Evolutionary conservation across 345 rosid genomes (phyloP), one percentile per base, ranked within the genome.

Genomic region (Rhizophora mangle): DNA sequence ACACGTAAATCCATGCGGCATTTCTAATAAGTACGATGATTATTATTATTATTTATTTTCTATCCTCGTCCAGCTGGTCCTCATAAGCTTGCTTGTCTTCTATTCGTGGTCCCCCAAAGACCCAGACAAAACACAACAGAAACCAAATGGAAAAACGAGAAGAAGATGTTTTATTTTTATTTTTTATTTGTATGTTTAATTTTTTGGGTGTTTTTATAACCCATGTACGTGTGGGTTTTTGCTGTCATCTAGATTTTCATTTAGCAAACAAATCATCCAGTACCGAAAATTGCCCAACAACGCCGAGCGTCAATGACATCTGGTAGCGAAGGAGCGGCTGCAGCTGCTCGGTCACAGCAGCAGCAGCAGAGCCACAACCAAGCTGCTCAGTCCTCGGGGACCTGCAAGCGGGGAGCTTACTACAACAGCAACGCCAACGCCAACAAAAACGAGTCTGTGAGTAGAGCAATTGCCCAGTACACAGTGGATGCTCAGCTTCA

Each of bases 391-490:
- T 86, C 89, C 6, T 88, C 89, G 0, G 80, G 82, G 6, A 83
- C 80, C 8, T 77, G 80, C 76, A 79, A 81, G 57, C 47, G 71
- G 59, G 75, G 82, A 70, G 66, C 77, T 0, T 69, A 63, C 6
- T 30, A 52, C 86, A 87, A 39, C 15, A 10, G 3, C 15, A 39
- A 11, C 47, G 3, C 6, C 47, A 11, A 8, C 11, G 43, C 4
- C 47, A 39, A 39, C 47, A 39, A 74, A 52, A 73, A 84, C 3
- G 88, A 86, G 19, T 86, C 93, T 24, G 67, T 79, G 24, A 93
- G 87, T 85, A 94, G 88, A 85, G 96, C 98, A 57, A 86, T 91
- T 72, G 97, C 89, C 30, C 97, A 94, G 84, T 94, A 84, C 89
- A 91, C 96, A 0, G 90, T 85, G 18, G 98, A 94, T 64, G 98